A percentile compares a stretch with the other conserved stretches of the same genome.
phyloP scores from a whole-genome alignment of 2,329 filamentous ascomycete species.

The Teratosphaeria gauchensis region DNA sequence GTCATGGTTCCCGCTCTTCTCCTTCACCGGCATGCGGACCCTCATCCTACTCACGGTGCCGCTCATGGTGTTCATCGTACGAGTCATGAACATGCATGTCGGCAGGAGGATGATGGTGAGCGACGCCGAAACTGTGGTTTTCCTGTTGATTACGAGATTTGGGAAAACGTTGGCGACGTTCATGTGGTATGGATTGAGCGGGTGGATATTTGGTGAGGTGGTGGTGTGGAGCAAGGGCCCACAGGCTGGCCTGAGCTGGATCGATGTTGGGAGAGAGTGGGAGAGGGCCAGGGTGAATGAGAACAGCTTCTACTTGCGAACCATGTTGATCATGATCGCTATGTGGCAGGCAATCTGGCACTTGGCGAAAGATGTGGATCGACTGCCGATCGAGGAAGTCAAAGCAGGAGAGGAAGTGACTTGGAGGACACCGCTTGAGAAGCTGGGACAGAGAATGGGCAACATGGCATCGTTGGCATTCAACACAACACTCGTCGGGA shows the following conservation, averaged over 20 bases:
- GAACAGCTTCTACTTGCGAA: constrained; percentile 69
- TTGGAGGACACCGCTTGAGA: background rate
- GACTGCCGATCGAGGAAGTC: constrained; percentile 39
- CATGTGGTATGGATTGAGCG: constrained; percentile 68
- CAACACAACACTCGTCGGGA: constrained; percentile 10
- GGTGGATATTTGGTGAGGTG: constrained; percentile 67
- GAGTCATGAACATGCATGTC: constrained; percentile 47
- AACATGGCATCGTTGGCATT: constrained; percentile 9
- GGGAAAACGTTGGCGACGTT: constrained; percentile 54
- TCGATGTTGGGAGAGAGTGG: constrained; percentile 53
- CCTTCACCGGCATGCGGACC: constrained; percentile 60
- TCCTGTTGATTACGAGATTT: constrained; percentile 38
- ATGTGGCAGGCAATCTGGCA: constrained; percentile 61
- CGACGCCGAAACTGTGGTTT: constrained; percentile 53
- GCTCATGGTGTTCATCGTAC: constrained; percentile 71
- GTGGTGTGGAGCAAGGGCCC: constrained; percentile 61
- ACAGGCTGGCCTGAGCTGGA: constrained; percentile 56
- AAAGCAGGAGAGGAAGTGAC: constrained; percentile 16
- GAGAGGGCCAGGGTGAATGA: constrained; percentile 77
- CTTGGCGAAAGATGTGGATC: constrained; percentile 64
- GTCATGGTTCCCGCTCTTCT: constrained; percentile 75
- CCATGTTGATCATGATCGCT: constrained; percentile 59
- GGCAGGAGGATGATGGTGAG: constrained; percentile 56
- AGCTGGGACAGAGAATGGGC: background rate
- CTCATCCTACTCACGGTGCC: constrained; percentile 65